Base-by-base conservation (phyloP, 306 rosid species). In the Gastrolobium villosum region DNA sequence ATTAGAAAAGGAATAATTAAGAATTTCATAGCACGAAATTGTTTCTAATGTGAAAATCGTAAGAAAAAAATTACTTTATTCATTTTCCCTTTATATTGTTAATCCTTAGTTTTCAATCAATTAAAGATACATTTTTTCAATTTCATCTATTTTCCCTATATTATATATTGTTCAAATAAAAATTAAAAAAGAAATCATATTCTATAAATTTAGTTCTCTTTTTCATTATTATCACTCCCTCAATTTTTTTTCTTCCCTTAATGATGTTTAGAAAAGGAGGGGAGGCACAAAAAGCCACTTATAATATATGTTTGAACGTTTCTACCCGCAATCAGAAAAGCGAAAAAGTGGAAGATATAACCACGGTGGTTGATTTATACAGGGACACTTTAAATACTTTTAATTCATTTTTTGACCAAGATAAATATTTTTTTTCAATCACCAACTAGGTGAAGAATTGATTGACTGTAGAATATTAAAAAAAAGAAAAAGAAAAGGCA, bases 331-430 rank as follows among this genome's bases (percentile, higher is more conserved):
- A 71, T 10, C 14, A 39, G 46, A 20, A 62, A 35, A 49, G 50
- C 15, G 37, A 6, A 64, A 41, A 40, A 20, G 10, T 59, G 67
- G 64, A 30, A 35, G 54, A n/a, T n/a, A 39, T 28, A 48, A 20
- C n/a, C 34, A 36, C 48, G 31, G 30, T 49, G 63, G 39, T 10
- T 56, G 50, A 56, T 15, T 71, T 9, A 55, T 3, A 6, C 5
- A 3, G 55, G 15, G 46, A 44, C 76, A 53, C 65, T 71, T 44
- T 30, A 43, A 4, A 15, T 5, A 2, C 37, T 43, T 57, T 44
- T 44, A 6, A 57, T 13, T 72, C 3, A 13, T 41, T 41, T 72
- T 72, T 55, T 36, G 28, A 72, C 77, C 65, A 28, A 72, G 55
- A 54, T 26, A 9, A 72, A 55, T 10, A 39, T 56, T 30, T 41